phyloP scores from a whole-genome alignment of 176 grass and related monocot genomes.

The Calamus simplicifolius region DNA sequence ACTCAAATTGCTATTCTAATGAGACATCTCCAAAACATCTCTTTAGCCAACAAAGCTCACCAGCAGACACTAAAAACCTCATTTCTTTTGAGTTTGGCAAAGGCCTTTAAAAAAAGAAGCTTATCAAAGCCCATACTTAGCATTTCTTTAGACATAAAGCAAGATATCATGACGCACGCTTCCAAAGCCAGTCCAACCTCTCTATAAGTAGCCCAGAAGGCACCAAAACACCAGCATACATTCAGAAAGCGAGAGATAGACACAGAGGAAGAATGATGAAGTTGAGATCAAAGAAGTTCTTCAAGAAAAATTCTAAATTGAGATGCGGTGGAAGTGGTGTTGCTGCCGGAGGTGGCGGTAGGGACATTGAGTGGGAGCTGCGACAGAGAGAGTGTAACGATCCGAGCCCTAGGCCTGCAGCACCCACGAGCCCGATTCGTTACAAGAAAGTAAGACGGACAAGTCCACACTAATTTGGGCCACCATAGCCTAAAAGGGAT shows the following conservation, averaged over 20 bases:
- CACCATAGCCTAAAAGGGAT: too few species aligned
- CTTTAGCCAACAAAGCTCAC: constrained; percentile 28
- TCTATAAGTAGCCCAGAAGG: constrained; percentile 31
- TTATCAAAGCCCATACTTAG: not conserved
- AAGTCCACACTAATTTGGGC: too few species aligned
- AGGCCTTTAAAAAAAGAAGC: not conserved
- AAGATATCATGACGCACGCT: constrained; percentile 54
- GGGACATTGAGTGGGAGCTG: constrained; percentile 86
- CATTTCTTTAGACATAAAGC: constrained; percentile 16
- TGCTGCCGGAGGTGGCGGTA: not conserved
- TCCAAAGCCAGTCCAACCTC: constrained; percentile 51
- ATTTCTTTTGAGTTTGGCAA: not conserved
- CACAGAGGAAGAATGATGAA: constrained; percentile 45
- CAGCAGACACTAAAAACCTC: constrained; percentile 3
- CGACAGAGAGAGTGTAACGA: too few species aligned
- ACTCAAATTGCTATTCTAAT: constrained; percentile 17
- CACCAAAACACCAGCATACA: constrained; percentile 2
- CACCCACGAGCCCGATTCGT: too few species aligned
- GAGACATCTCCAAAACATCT: constrained; percentile 8
- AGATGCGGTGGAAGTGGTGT: constrained; percentile 11
- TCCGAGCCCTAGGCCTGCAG: too few species aligned
- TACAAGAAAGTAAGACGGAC: too few species aligned
- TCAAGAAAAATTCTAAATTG: constrained; percentile 76
- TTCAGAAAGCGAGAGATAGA: not conserved
- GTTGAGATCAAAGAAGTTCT: constrained; percentile 85